Percentiles rank a stretch among this genome's conserved stretches.
Evolutionary conservation across 2,329 filamentous ascomycete species (phyloP).

Genomic region (Pyrenophora graminea): DNA sequence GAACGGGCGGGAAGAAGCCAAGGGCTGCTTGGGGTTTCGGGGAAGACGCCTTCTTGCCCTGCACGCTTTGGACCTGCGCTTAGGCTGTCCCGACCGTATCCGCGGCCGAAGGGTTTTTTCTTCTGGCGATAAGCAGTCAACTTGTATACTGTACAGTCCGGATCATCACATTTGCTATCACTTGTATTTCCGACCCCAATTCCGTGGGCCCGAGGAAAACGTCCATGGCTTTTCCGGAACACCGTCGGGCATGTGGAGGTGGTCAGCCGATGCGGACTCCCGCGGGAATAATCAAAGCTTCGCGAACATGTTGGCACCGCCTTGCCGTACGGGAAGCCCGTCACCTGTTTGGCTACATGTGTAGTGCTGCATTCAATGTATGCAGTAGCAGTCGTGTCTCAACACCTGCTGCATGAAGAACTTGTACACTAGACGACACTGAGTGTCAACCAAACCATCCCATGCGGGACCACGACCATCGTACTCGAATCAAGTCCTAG

Average conservation of each 20-base stretch:
- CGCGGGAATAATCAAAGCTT: neutral
- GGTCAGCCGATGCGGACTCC: neutral
- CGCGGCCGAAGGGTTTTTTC: constrained; percentile 19
- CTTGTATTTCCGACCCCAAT: constrained; percentile 1
- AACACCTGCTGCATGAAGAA: neutral
- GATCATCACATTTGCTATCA: neutral
- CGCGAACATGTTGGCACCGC: constrained; percentile 1
- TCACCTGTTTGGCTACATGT: neutral
- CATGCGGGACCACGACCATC: too few relatives aligned
- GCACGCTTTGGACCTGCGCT: constrained; percentile 5
- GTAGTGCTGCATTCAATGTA: neutral
- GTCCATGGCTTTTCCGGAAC: neutral
- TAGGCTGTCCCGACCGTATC: constrained; percentile 9
- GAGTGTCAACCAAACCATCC: too few relatives aligned
- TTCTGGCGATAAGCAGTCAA: constrained; percentile 7
- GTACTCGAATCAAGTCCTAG: neutral
- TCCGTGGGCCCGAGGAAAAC: constrained; percentile 3
- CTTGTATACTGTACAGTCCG: neutral
- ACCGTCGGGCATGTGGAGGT: constrained; percentile 7
- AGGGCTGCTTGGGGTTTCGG: constrained; percentile 4
- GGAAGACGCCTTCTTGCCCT: constrained; percentile 7
- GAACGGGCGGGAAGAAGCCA: neutral
- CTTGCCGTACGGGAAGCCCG: neutral
- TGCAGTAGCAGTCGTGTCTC: constrained; percentile 1
- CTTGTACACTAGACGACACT: neutral